Base-by-base conservation (phyloP, 495 filamentous ascomycete species). In the Trichoderma erinaceum region DNA sequence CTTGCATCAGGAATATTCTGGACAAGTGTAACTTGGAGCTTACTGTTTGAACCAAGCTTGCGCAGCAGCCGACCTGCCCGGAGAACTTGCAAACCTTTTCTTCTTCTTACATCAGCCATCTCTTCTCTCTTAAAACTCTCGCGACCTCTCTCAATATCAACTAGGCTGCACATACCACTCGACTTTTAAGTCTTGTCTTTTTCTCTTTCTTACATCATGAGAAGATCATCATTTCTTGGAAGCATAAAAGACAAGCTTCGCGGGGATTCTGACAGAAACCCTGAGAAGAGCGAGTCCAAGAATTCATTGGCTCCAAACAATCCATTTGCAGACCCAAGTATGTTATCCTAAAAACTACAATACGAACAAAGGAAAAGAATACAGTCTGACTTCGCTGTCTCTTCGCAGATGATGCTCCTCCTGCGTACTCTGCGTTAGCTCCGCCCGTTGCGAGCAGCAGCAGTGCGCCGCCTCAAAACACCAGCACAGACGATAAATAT, bases 401-500 rank as follows among this genome's bases (percentile, higher is more conserved):
- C n/a, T 6, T 11, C n/a, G 23, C 11, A 61, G 56, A 27, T 5
- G 56, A 61, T 0, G 27, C 56, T 12, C 56, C 56, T 61, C 56
- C 56, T 15, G 25, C 56, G 3, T 61, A 61, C 56, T 29, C 56
- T 58, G 16, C 18, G 10, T 2, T 11, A 11, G 50, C 50, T 23
- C 21, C 50, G 21, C 10, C 50, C 1, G 11, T 25, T 27, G n/a
- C 50, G 21, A 21, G n/a, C n/a, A 13, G n/a, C n/a, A 13, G 11
- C 50, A 48, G n/a, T n/a, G 18, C 23, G n/a, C 50, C 21, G 44
- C 44, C 52, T 69, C n/a, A 61, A 13, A 29, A 16, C 56, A 29
- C 56, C 5, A 29, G 29, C 16, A 23, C 0, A 12, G 90, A 93
- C 71, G 87, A 90, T 76, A 85, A 81, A 1, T 96, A 92, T 75